Percentiles rank a stretch among this genome's conserved stretches.
Evolutionary conservation across 352 stramenopile genomes (phyloP).

Genomic region (Phytophthora colocasiae): DNA sequence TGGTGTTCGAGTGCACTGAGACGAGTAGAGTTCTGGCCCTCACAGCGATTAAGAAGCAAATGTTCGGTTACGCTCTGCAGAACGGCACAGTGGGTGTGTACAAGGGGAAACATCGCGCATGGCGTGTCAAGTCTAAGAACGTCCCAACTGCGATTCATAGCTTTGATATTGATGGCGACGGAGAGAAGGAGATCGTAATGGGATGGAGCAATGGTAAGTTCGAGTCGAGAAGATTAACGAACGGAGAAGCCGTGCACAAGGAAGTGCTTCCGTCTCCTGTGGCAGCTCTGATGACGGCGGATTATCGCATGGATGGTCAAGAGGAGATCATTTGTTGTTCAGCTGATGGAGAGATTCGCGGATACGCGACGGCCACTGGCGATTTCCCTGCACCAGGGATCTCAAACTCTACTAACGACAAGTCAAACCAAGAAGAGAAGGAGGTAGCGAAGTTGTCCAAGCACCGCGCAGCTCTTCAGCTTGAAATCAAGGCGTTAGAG

Average conservation of each 20-base stretch:
- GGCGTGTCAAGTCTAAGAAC: slow-evolving; percentile 94
- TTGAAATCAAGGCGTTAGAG: slow-evolving; percentile 84
- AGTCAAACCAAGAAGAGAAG: slow-evolving; percentile 67
- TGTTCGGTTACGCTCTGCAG: slow-evolving; percentile 89
- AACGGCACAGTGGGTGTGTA: slow-evolving; percentile 96
- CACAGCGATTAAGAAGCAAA: slow-evolving; percentile 67
- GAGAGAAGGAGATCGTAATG: slow-evolving; percentile 89
- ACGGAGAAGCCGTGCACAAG: slow-evolving; percentile 87
- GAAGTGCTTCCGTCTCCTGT: slow-evolving; percentile 74
- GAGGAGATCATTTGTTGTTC: slow-evolving; percentile 91
- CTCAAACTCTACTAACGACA: slow-evolving; percentile 42
- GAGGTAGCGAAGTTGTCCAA: slow-evolving; percentile 87
- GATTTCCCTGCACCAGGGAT: slow-evolving; percentile 43
- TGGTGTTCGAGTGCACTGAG: slow-evolving; percentile 90
- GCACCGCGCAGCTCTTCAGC: slow-evolving; percentile 71
- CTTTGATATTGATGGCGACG: slow-evolving; percentile 93
- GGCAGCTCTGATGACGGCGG: slow-evolving; percentile 73
- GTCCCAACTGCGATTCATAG: slow-evolving; percentile 74
- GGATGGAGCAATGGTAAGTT: slow-evolving; percentile 93
- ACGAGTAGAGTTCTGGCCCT: slow-evolving; percentile 82
- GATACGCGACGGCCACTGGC: slow-evolving; percentile 60
- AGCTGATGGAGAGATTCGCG: slow-evolving; percentile 79
- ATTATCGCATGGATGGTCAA: slow-evolving; percentile 91
- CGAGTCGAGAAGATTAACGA: slow-evolving; percentile 71
- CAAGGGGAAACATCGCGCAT: slow-evolving; percentile 84